phyloP scores from a whole-genome alignment of 345 rosid genomes.

The Theobroma cacao region DNA sequence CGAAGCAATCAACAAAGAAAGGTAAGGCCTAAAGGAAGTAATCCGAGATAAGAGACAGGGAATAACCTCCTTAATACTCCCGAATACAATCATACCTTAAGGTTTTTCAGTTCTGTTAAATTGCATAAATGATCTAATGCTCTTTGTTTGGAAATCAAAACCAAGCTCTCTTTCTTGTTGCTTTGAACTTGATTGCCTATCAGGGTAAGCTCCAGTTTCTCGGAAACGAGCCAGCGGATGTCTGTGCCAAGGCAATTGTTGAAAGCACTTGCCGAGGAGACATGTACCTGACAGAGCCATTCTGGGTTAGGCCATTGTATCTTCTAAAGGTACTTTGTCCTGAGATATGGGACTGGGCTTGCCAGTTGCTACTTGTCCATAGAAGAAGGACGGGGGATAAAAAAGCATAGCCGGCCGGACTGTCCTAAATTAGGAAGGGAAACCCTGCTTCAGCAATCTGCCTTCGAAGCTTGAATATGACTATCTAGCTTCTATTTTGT shows the following conservation, averaged over 20 bases:
- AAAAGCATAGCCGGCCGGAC: neutral
- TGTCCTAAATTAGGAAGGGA: neutral
- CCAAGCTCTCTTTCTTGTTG: neutral
- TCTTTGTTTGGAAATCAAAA: neutral
- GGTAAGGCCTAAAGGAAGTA: neutral
- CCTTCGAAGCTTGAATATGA: neutral
- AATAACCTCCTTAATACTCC: no score
- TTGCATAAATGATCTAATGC: neutral
- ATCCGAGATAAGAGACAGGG: no score
- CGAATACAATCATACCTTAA: no score
- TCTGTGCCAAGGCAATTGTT: constrained; percentile 40
- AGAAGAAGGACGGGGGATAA: neutral
- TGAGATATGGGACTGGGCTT: constrained; percentile 3
- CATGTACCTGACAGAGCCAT: constrained; percentile 39
- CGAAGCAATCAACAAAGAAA: neutral
- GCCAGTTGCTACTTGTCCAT: neutral
- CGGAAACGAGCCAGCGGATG: constrained; percentile 21
- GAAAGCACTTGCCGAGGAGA: constrained; percentile 49
- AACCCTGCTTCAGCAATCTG: neutral
- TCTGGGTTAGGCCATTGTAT: constrained; percentile 30
- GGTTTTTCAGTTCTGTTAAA: neutral
- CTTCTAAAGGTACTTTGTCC: constrained; percentile 26
- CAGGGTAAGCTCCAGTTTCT: neutral
- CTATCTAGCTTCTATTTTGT: neutral
- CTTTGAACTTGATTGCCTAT: neutral